Evolutionary conservation across 495 filamentous ascomycete species (phyloP), one percentile per base, ranked within the genome.

Genomic region (Penicillium mononematosum): DNA sequence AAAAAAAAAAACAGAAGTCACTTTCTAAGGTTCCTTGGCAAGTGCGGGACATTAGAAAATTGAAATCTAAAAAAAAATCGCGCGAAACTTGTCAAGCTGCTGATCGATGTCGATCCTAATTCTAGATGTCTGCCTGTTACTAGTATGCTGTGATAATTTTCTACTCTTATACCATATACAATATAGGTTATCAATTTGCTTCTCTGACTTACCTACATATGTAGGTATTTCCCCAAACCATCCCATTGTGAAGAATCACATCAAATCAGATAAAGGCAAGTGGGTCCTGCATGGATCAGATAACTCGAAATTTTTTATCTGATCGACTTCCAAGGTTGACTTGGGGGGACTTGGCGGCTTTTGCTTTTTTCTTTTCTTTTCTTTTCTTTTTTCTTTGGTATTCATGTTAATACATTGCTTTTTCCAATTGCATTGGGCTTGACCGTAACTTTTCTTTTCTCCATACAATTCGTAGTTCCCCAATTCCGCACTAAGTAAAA

Each of bases 241-340:
- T 22, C 22, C 24, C 3, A 24, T 4, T 24, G 24, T 17, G 12
- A 19, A 42, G 10, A 27, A 19, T 4, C 29, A 9, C 16, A 9
- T 41, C 51, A 56, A 34, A 58, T 58, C 51, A 59, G 60, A 59
- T 58, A 57, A 51, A 36, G 10, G 1, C 14, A 29, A 45, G 60
- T 65, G 65, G 57, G 55, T 55, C 61, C 50, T 45, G 58, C 42
- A 66, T 69, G 67, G 67, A 71, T 71, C 68, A 71, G 68, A 71
- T 71, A 71, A 71, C 55, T 34, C 41, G 34, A 43, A 53, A 42
- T 56, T 69, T 25, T 69, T 71, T 71, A 71, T 71, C 68, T 69
- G 66, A 71, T 70, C 58, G 42, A 25, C 27, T 29, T n/a, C n/a
- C n/a, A n/a, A n/a, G n/a, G n/a, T n/a, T 29, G 27, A 9, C 27